Base-by-base conservation (phyloP, 345 rosid species). In the Populus alba region DNA sequence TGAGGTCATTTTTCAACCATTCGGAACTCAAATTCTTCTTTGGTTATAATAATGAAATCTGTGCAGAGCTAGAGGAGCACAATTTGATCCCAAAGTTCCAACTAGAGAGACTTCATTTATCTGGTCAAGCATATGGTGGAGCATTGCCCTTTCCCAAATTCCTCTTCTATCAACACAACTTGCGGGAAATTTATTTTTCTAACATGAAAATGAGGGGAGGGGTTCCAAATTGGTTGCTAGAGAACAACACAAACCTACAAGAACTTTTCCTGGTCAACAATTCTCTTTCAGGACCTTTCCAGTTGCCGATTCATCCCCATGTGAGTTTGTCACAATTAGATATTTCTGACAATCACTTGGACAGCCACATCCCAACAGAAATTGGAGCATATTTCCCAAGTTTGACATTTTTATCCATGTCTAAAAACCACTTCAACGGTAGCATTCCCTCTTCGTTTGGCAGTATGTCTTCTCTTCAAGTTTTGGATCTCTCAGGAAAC, bases 141-240 rank as follows among this genome's bases (percentile, higher is more conserved):
- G 6, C 38, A 33, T 66, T 66, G 7, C 41, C 70, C 39, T 66
- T 66, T 16, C 41, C 70, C 39, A 29, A 35, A 15, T 33, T 66
- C 41, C 51, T 66, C 18, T 33, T 12, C 22, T 18, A 29, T 66
- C 70, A 66, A 18, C 5, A 8, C 35, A 15, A 4, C 39, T 8
- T 66, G 39, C 6, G 1, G 10, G 7, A 4, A 3, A 13, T 66
- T 66, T 38, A 31, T 33, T 37, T 66, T 37, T 66, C 43, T 27
- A 18, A 66, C 70, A 31, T 7, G 8, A 66, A 16, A 10, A 12
- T 66, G 20, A 9, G 3, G 16, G 70, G 35, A 10, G 22, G 18
- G n/a, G 45, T 81, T 37, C 88, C 83, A 1, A 0, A 6, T 51
- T 86, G 88, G 88, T 68, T 83, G 53, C 25, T 86, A 5, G 18